Evolutionary conservation across 2,329 filamentous ascomycete species (phyloP).

Genomic region (Thelonectria discophora): DNA sequence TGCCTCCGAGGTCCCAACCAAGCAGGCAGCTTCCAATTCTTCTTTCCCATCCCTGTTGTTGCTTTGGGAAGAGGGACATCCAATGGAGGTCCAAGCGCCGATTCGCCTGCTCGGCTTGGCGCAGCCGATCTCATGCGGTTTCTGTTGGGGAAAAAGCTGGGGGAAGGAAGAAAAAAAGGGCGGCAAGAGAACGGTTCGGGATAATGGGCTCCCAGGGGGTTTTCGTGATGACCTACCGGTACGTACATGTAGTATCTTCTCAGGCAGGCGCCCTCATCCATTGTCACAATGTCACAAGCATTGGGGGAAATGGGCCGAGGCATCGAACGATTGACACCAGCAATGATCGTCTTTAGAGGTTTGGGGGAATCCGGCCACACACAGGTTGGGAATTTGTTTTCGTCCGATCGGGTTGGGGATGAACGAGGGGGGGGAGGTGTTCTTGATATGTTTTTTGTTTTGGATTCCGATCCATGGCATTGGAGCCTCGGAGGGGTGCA

Average conservation of each 20-base stretch:
- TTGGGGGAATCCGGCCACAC: too few species aligned
- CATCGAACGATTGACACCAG: background rate
- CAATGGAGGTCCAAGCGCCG: slow-evolving; percentile 18
- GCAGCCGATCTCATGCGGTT: slow-evolving; percentile 36
- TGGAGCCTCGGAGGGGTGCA: slow-evolving; percentile 1
- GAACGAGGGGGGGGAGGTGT: background rate
- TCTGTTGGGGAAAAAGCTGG: slow-evolving; percentile 43
- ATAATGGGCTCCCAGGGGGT: background rate
- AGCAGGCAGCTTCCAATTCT: too few species aligned
- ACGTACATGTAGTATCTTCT: too few species aligned
- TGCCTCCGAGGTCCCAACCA: too few species aligned
- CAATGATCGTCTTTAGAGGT: background rate
- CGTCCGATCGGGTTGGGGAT: slow-evolving; percentile 6
- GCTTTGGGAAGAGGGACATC: too few species aligned
- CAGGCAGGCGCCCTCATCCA: background rate
- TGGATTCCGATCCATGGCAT: background rate
- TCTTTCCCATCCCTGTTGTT: too few species aligned
- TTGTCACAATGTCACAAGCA: slow-evolving; percentile 13
- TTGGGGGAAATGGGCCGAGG: slow-evolving; percentile 12
- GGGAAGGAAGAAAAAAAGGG: slow-evolving; percentile 24
- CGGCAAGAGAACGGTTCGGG: slow-evolving; percentile 26
- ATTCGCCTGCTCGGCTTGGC: slow-evolving; percentile 35
- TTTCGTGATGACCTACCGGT: background rate
- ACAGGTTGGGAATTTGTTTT: slow-evolving; percentile 10
- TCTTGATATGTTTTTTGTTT: background rate